phyloP scores from a whole-genome alignment of 1,284 basidiomycete species.

The Anthracocystis setariae region DNA sequence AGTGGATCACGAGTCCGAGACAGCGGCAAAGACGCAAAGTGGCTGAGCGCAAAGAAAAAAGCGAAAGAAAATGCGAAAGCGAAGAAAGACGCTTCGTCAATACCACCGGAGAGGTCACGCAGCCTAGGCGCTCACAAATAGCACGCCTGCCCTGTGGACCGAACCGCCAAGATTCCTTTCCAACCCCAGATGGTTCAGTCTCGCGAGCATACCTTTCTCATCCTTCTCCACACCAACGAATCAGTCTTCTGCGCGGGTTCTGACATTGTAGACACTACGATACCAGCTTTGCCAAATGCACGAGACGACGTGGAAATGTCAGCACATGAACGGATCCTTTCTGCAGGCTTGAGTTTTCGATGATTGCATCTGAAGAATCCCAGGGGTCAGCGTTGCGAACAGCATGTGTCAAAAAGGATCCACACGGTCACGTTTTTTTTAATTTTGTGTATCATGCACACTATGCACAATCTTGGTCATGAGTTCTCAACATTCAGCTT shows the following conservation, averaged over 20 bases:
- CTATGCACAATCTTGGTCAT: too few relatives aligned
- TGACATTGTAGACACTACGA: slow-evolving; percentile 48
- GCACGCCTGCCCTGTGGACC: neutral
- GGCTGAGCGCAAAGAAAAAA: neutral
- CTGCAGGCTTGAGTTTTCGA: too few relatives aligned
- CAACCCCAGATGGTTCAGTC: slow-evolving; percentile 9
- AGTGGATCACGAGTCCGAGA: slow-evolving; percentile 20
- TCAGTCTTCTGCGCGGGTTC: slow-evolving; percentile 31
- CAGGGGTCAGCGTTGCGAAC: too few relatives aligned
- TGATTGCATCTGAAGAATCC: neutral
- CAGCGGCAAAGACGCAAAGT: slow-evolving; percentile 8
- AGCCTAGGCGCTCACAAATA: neutral
- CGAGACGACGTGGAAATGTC: slow-evolving; percentile 32
- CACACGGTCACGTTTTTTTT: too few relatives aligned
- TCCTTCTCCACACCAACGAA: slow-evolving; percentile 7
- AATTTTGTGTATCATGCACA: too few relatives aligned
- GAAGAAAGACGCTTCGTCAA: neutral
- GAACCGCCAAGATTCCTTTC: slow-evolving; percentile 1
- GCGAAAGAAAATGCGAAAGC: too few relatives aligned
- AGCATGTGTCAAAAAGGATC: too few relatives aligned
- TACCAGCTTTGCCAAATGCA: slow-evolving; percentile 47
- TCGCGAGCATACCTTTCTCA: slow-evolving; percentile 18
- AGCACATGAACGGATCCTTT: slow-evolving; percentile 3
- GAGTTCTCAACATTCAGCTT: too few relatives aligned
- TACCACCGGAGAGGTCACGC: neutral